Percentiles rank a stretch among this genome's conserved stretches.
Conservation (phyloP, 352 stramenopile species). For the Aphanomyces invadans region DNA sequence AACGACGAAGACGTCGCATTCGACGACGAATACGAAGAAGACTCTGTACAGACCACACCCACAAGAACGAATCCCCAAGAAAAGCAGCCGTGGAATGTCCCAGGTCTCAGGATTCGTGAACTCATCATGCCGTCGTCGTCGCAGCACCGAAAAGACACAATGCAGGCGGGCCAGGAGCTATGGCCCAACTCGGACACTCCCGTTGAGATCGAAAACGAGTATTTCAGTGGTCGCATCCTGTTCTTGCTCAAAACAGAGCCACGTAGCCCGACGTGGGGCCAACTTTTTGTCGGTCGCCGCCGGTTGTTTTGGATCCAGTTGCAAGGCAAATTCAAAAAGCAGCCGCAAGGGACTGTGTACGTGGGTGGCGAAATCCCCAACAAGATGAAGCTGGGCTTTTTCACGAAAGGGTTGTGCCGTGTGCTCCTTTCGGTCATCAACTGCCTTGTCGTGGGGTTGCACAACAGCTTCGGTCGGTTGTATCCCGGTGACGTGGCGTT, state of each 20-base stretch:
- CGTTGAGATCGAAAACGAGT: conserved; percentile 70
- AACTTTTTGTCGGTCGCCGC: conserved; percentile 39
- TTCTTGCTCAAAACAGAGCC: conserved; percentile 52
- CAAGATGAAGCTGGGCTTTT: conserved; percentile 51
- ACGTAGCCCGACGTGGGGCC: conserved; percentile 24
- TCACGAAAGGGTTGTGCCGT: conserved; percentile 41
- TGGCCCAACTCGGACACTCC: conserved; percentile 30
- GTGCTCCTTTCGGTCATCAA: conserved; percentile 49
- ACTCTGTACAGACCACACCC: neutral
- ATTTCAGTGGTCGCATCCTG: conserved; percentile 54
- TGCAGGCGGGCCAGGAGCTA: conserved; percentile 17
- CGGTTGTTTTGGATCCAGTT: conserved; percentile 58
- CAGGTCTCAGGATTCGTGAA: conserved; percentile 12
- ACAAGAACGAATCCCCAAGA: neutral
- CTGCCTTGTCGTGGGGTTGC: conserved; percentile 42
- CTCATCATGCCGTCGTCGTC: conserved; percentile 20
- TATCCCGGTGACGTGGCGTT: conserved; percentile 26
- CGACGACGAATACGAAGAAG: neutral
- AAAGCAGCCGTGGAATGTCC: conserved; percentile 25
- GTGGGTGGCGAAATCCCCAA: conserved; percentile 53
- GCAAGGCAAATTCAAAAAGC: conserved; percentile 57
- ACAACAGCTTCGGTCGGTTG: conserved; percentile 44
- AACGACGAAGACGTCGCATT: neutral
- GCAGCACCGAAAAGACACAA: neutral
- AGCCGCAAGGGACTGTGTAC: conserved; percentile 45